Evolutionary conservation across 371 early-diverging fungal species (phyloP).

Genomic region (Conidiobolus incongruus): DNA sequence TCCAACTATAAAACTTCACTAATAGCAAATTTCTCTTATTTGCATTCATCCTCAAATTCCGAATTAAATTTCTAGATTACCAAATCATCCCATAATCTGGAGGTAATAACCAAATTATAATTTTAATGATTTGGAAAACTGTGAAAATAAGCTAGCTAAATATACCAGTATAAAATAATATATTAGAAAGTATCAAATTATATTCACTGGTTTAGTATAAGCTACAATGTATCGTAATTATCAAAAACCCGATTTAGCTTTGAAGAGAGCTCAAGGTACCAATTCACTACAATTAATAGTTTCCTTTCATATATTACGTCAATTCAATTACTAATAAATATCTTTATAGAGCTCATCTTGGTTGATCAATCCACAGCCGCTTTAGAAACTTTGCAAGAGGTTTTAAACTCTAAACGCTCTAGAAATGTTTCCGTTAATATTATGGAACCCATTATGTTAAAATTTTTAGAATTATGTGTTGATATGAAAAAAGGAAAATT

Average conservation of each 20-base stretch:
- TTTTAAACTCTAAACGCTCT: slow-evolving; percentile 68
- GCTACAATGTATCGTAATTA: not conserved
- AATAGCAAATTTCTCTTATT: too few species aligned
- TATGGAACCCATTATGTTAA: slow-evolving; percentile 80
- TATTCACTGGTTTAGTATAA: too few species aligned
- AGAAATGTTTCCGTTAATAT: slow-evolving; percentile 49
- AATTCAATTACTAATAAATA: not conserved
- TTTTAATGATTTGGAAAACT: too few species aligned
- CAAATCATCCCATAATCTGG: too few species aligned
- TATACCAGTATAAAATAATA: too few species aligned
- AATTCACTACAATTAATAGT: not conserved
- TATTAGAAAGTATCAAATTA: too few species aligned
- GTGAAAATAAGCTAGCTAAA: too few species aligned
- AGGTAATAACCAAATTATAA: too few species aligned
- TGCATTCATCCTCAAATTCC: too few species aligned
- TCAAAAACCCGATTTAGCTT: not conserved
- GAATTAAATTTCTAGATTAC: too few species aligned
- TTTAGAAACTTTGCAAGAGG: slow-evolving; percentile 71
- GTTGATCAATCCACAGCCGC: slow-evolving; percentile 76
- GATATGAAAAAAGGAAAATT: slow-evolving; percentile 68
- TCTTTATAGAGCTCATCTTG: slow-evolving; percentile 58
- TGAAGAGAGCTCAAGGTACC: slow-evolving; percentile 4
- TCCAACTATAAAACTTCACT: too few species aligned
- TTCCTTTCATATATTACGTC: not conserved
- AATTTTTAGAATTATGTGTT: slow-evolving; percentile 83